Percentiles rank a stretch among this genome's conserved stretches.
These are phyloP conservation scores for Dictyostelium brefeldianum DNA, from an alignment of 78 protist genomes.

Conservation along the genomic window DNA sequence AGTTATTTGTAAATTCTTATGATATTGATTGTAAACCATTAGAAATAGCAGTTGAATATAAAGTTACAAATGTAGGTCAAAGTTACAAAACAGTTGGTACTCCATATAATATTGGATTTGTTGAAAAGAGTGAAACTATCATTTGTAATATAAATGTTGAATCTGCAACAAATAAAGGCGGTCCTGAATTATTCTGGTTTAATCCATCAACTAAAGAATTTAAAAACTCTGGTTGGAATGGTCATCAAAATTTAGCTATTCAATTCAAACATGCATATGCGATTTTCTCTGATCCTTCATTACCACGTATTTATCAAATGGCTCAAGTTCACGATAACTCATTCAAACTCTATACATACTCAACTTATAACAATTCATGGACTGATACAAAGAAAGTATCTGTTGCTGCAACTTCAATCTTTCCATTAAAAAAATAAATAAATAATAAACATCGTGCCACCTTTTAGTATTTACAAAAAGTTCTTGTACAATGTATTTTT, in stretches of 20 bases:
- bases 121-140: background rate
- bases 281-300: background rate
- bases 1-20: background rate
- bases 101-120: background rate
- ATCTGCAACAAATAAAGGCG: background rate
- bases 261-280: background rate
- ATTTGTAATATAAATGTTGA: background rate
- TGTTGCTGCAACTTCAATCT: background rate
- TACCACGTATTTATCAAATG: background rate
- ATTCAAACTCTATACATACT: background rate
- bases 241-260: background rate
- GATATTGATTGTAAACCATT: background rate
- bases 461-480: too few relatives aligned
- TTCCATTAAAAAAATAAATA: background rate
- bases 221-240: background rate
- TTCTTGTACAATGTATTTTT: background rate
- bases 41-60: background rate
- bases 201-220: background rate
- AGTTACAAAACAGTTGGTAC: background rate
- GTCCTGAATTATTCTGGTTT: background rate
- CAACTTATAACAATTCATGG: background rate
- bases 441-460: too few relatives aligned
- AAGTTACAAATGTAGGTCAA: constrained; percentile 5
- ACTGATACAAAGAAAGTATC: background rate
- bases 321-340: background rate